Evolutionary conservation across 495 filamentous ascomycete species (phyloP), one percentile per base, ranked within the genome.

Genomic region (Aspergillus hancockii): DNA sequence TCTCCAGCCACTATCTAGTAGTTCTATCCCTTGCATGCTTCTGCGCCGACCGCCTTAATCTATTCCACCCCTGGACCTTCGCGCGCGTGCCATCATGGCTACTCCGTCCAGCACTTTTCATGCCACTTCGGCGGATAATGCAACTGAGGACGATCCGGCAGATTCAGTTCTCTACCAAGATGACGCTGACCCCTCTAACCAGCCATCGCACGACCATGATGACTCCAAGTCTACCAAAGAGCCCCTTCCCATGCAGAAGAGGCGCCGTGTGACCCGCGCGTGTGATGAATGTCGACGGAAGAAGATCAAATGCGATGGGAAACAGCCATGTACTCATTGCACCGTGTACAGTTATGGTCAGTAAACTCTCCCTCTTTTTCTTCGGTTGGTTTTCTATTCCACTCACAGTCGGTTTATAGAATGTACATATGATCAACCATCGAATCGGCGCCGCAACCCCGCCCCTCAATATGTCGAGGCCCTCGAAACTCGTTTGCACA

Each of bases 241-340:
- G 40, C 60, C 72, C 21, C 66, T 79, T 55, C 91, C 89, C 36
- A 75, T 93, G 61, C 93, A 96, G 74, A 96, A 97, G 75, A 83
- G 93, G 49, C 83, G 93, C 22, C 80, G 93, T 67, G 93, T 97
- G 30, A 96, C 92, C 41, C 81, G 93, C 56, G 93, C 93, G 18
- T 97, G 93, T 78, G 94, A 98, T 69, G 95, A 98, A 70, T 98
- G 93, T 69, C 84, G 94, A 49, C 81, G 94, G 64, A 98, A 98
- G 75, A 98, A 98, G 74, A 97, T 98, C 71, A 98, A 97, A 73
- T 98, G 93, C 67, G 93, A 97, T 69, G 94, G 94, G 57, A 96
- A 96, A 75, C 92, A 97, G 72, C 95, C 94, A 9, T 98, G 94
- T 73, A 96, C 94, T 2, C 94, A 97, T 72, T 98, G 94, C 75